phyloP scores from a whole-genome alignment of 2,329 filamentous ascomycete species.

The Microascus cirrosus region DNA sequence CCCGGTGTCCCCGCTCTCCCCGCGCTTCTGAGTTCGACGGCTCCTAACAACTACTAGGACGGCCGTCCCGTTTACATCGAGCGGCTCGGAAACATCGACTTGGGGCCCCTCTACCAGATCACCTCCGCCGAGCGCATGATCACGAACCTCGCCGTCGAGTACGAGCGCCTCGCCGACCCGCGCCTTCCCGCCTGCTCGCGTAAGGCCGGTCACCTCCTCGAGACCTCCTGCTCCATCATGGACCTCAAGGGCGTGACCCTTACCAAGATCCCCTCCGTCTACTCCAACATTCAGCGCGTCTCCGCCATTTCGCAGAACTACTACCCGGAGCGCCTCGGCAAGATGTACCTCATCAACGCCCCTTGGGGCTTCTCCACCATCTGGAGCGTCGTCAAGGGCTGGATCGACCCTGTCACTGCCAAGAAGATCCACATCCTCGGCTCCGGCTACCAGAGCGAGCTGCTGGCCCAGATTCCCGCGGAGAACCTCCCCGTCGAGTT shows the following conservation, averaged over 20 bases:
- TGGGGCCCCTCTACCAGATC: slow-evolving; percentile 84
- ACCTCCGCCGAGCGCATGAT: slow-evolving; percentile 90
- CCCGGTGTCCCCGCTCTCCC: too few species aligned
- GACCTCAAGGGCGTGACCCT: slow-evolving; percentile 92
- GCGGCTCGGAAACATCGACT: slow-evolving; percentile 85
- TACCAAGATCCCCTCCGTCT: slow-evolving; percentile 70
- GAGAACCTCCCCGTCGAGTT: slow-evolving; percentile 86
- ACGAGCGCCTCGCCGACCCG: slow-evolving; percentile 90
- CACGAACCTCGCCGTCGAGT: slow-evolving; percentile 91
- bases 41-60: slow-evolving; percentile 45
- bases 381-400: slow-evolving; percentile 80
- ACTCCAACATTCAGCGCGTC: slow-evolving; percentile 75
- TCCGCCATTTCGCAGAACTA: slow-evolving; percentile 94
- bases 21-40: background rate
- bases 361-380: slow-evolving; percentile 88
- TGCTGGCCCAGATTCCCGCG: slow-evolving; percentile 71
- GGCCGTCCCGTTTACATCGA: slow-evolving; percentile 96
- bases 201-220: slow-evolving; percentile 78
- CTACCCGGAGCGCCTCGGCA: slow-evolving; percentile 94
- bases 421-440: slow-evolving; percentile 92
- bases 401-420: slow-evolving; percentile 93
- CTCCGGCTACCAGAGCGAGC: slow-evolving; percentile 67
- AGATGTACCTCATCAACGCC: slow-evolving; percentile 95
- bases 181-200: slow-evolving; percentile 91
- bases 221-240: slow-evolving; percentile 98